Percentiles rank a stretch among this genome's conserved stretches.
Evolutionary conservation across 2,329 filamentous ascomycete species (phyloP).

Genomic region (Knoxdaviesia capensis): DNA sequence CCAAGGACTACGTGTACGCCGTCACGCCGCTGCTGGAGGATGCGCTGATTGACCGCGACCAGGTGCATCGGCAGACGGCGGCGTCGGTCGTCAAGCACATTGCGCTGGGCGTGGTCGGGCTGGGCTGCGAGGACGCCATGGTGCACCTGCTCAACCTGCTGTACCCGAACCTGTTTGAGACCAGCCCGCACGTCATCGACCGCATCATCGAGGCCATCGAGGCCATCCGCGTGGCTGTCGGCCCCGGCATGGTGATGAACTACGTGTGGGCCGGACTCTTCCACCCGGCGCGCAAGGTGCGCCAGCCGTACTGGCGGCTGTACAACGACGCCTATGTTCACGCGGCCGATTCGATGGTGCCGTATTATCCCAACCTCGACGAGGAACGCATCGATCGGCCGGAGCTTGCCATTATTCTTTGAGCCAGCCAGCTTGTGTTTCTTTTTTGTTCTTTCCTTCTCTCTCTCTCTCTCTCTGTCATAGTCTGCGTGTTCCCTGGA

Average conservation of each 20-base stretch:
- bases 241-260: slow-evolving; percentile 84
- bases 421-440: slow-evolving; percentile 12
- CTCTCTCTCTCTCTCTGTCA: background rate
- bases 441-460: background rate
- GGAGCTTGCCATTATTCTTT: slow-evolving; percentile 70
- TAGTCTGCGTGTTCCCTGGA: background rate
- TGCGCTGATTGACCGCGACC: slow-evolving; percentile 90
- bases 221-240: slow-evolving; percentile 82
- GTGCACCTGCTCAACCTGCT: slow-evolving; percentile 89
- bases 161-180: slow-evolving; percentile 95
- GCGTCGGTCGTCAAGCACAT: slow-evolving; percentile 96
- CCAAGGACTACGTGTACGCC: slow-evolving; percentile 97
- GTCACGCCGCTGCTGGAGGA: slow-evolving; percentile 92
- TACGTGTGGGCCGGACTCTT: slow-evolving; percentile 97
- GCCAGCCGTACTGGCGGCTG: slow-evolving; percentile 84
- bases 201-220: slow-evolving; percentile 95
- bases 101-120: slow-evolving; percentile 85
- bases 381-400: slow-evolving; percentile 61
- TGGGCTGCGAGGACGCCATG: slow-evolving; percentile 98
- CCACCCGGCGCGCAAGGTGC: slow-evolving; percentile 87
- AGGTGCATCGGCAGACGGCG: slow-evolving; percentile 92
- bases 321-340: slow-evolving; percentile 97
- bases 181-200: slow-evolving; percentile 94
- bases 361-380: slow-evolving; percentile 77
- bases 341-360: slow-evolving; percentile 82